Base-by-base conservation (phyloP, 208 protist genomes). In the Crithidia sp. region DNA sequence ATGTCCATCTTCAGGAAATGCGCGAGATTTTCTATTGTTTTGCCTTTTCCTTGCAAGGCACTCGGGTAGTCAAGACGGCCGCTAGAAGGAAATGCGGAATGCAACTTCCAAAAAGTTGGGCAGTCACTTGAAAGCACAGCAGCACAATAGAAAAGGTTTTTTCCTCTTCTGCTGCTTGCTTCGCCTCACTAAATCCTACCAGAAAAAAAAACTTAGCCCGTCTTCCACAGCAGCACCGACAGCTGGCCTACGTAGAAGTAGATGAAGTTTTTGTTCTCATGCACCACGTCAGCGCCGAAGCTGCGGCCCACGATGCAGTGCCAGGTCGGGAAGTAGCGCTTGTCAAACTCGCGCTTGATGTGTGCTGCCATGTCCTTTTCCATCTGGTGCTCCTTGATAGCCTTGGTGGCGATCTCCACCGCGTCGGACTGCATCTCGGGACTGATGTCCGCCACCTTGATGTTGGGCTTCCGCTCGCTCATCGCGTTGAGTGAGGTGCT, bases 241-340 rank as follows among this genome's bases (percentile, higher is more conserved):
- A 99, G 87, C 82, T 99, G 98, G 9, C 99, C 99, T 49, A 99
- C 83, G 83, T 99, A 99, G 83, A 99, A 99, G 88, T 99, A 99
- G 79, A 99, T 99, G 84, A 99, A 99, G 66, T 96, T 82, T 66
- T 97, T 97, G 52, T 94, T 99, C 81, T 99, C 99, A 82, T 99
- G 99, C 10, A 98, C 99, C 55, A 99, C 98, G 86, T 99, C 99
- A 8, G 99, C 99, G 45, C 99, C 99, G 84, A 99, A 99, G 88
- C 95, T 99, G 57, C 99, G 91, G 47, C 99, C 99, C 28, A 99
- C 99, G 65, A 99, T 99, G 89, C 98, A 99, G 84, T 99, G 99
- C 99, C 99, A 99, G 12, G 98, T 99, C 3, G 98, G 98, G 77
- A 91, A 95, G 85, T 99, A 97, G 50, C 98, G 99, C 81, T 99